Base-by-base conservation (phyloP, 2,329 filamentous ascomycete genomes). In the Pseudocercospora eumusae region DNA sequence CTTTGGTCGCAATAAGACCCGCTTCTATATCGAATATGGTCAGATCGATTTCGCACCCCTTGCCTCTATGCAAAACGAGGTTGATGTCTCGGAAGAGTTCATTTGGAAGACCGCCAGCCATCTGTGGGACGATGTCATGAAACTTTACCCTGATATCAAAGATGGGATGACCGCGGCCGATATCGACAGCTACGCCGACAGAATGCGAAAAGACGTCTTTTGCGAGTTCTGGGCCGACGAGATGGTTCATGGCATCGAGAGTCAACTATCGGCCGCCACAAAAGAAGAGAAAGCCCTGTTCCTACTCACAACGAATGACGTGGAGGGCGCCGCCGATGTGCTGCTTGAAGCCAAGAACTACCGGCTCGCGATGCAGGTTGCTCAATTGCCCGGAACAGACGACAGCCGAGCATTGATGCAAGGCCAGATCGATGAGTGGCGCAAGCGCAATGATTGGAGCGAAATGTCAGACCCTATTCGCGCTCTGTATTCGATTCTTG, bases 21-120 rank as follows among this genome's bases (percentile, higher is more conserved):
- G 36, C 36, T 40, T 40, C 36, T 15, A 15, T 18, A 18, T 40
- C 36, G 18, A 2, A n/a, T 40, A 40, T 40, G n/a, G 36, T 40
- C 36, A 7, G 15, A n/a, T 18, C 36, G 36, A n/a, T 40, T 18
- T 40, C 36, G 15, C n/a, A 40, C 6, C 4, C 15, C 15, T 40
- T 40, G 36, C 15, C n/a, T 40, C 36, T 15, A 40, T n/a, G 36
- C 36, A 40, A 8, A 40, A 11, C 36, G 3, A 40, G 36, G 15
- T 40, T 13, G 44, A 77, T 13, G 63, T 65, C 20, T 85, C 91
- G 61, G 91, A 96, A 76, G 86, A 87, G 70, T 81, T 86, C 13
- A 86, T 95, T 0, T 99, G 96, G 95, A 85, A 91, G 64, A 81
- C 99, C 36, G 88, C 91, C 0, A 90, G 90, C 61, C 88, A 97